Conservation (phyloP, 164 flowering plant genomes). For the Aristolochia contorta region DNA sequence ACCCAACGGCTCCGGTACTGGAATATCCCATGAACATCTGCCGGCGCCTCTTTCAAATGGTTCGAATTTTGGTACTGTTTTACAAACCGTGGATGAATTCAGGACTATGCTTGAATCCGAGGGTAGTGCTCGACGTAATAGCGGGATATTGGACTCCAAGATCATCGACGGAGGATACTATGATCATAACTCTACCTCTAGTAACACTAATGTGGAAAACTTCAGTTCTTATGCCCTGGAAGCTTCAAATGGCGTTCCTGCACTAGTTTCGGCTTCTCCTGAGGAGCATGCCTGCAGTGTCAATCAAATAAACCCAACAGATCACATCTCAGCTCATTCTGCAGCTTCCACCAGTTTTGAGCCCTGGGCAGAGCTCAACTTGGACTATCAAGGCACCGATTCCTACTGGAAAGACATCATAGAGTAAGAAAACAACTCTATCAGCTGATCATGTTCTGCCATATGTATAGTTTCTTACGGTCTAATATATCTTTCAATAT, state of each 20-base stretch:
- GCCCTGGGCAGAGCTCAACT: constrained; percentile 29
- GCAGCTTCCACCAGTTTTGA: constrained; percentile 30
- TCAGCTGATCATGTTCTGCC: too few species aligned
- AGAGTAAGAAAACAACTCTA: constrained; percentile 23
- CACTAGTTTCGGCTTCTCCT: constrained; percentile 14
- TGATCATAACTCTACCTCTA: background rate
- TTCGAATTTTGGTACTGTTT: constrained; percentile 3
- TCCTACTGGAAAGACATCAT: constrained; percentile 33
- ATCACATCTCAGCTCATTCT: constrained; percentile 15
- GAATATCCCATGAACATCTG: background rate
- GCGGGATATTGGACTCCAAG: constrained; percentile 1
- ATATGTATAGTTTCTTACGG: too few species aligned
- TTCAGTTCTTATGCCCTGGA: constrained; percentile 2
- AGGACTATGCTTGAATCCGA: constrained; percentile 3
- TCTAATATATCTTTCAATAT: background rate
- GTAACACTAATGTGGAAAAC: background rate
- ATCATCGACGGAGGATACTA: background rate
- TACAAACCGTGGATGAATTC: constrained; percentile 5
- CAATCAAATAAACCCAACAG: constrained; percentile 13
- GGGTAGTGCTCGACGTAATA: constrained; percentile 1
- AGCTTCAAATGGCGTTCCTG: constrained; percentile 8
- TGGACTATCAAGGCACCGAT: constrained; percentile 30
- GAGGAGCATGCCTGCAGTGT: constrained; percentile 16
- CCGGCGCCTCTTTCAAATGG: background rate
- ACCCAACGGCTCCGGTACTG: constrained; percentile 1